phyloP scores from a whole-genome alignment of 164 flowering plant species.

The Vitis rotundifolia region DNA sequence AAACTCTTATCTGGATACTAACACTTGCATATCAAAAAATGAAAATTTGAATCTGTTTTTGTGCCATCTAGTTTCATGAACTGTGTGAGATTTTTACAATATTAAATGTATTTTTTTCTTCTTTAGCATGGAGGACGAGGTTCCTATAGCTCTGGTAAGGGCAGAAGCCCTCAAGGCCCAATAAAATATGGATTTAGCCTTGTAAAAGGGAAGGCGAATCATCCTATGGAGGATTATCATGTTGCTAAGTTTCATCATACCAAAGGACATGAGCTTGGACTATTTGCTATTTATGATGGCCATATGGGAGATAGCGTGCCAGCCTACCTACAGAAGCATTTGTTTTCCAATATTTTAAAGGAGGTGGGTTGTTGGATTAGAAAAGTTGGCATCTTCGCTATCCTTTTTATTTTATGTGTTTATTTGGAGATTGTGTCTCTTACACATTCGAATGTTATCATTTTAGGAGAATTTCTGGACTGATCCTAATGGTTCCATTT shows the following conservation, averaged over 20 bases:
- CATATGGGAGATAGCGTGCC: conserved; percentile 9
- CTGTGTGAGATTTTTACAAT: background rate
- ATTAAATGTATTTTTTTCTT: background rate
- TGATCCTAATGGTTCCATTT: background rate
- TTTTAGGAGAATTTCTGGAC: conserved; percentile 4
- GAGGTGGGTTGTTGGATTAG: background rate
- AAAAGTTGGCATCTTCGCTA: no score
- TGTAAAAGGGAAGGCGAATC: conserved; percentile 8
- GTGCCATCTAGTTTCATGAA: background rate
- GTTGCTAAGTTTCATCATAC: conserved; percentile 2
- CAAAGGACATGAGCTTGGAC: background rate
- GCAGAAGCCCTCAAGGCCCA: background rate
- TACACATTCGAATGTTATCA: background rate
- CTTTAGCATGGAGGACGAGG: background rate
- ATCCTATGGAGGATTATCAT: conserved; percentile 11
- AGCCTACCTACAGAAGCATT: conserved; percentile 6
- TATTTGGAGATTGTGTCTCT: no score
- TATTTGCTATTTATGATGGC: conserved; percentile 8
- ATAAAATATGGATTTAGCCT: conserved; percentile 8
- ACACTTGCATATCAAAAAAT: no score
- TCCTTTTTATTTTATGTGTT: no score
- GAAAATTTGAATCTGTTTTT: no score
- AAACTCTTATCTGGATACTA: no score
- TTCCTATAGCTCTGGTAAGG: background rate
- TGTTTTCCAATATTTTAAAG: conserved; percentile 4